phyloP scores from a whole-genome alignment of 805 yeast species.

The Wickerhamomyces canadensis region DNA sequence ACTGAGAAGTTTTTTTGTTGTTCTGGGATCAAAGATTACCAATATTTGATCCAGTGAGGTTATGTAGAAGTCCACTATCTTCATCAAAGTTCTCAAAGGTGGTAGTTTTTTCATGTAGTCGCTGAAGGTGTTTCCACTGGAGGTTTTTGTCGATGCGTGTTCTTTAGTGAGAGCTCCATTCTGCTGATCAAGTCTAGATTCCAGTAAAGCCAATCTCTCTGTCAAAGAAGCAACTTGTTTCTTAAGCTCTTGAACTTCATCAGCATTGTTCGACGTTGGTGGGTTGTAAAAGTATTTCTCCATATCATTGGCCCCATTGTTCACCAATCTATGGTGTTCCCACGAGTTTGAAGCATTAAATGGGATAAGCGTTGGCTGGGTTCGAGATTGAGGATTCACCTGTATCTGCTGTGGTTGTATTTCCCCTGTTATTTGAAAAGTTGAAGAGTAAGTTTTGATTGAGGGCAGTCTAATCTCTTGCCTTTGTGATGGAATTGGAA shows the following conservation, averaged over 20 bases:
- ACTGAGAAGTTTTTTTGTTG: slow-evolving; percentile 4
- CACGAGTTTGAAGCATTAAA: no score
- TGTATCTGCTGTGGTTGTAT: neutral
- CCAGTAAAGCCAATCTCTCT: slow-evolving; percentile 11
- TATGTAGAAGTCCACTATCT: slow-evolving; percentile 8
- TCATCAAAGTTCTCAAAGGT: neutral
- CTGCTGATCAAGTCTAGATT: slow-evolving; percentile 6
- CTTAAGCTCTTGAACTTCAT: slow-evolving; percentile 10
- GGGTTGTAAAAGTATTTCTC: neutral
- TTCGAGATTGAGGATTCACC: no score
- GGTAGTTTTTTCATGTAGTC: slow-evolving; percentile 7
- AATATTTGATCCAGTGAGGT: slow-evolving; percentile 11
- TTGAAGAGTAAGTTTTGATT: slow-evolving; percentile 13
- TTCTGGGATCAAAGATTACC: slow-evolving; percentile 11
- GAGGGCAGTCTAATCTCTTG: slow-evolving; percentile 11
- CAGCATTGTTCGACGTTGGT: slow-evolving; percentile 6
- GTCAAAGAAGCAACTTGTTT: slow-evolving; percentile 10
- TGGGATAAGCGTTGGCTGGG: no score
- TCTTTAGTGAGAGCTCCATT: neutral
- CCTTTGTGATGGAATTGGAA: neutral
- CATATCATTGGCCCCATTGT: neutral
- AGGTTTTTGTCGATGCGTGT: no score
- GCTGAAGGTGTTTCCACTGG: neutral
- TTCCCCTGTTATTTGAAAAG: slow-evolving; percentile 5
- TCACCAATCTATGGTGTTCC: no score